Evolutionary conservation across 2,329 filamentous ascomycete species (phyloP), one percentile per base, ranked within the genome.

Genomic region (Fusarium sp.): DNA sequence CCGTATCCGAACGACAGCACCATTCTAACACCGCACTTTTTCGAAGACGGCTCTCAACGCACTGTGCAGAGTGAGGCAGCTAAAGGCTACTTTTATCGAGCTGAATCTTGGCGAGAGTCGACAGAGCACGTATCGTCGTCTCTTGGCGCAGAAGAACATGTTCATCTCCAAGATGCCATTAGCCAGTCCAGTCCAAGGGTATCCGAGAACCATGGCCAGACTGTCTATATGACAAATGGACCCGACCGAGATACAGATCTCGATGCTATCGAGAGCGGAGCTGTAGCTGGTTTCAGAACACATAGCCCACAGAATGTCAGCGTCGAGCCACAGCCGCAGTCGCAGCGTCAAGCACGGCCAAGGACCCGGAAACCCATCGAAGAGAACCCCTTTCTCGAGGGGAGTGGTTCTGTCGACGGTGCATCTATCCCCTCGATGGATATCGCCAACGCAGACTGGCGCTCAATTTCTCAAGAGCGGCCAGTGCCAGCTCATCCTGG

Each of bases 1-100:
- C 71, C 71, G 10, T 74, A 74, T 54, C 73, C 73, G 6, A 54
- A 62, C 11, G n/a, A 68, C 14, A 64, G 57, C 49, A 62, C 61
- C 2, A 70, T 74, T 25, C 68, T 73, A 20, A 62, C 29, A 23
- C 70, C 65, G 6, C 33, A 46, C 2, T 59, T 63, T 55, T 46
- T 51, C 14, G 58, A 66, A 8, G 50, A 70, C 8, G 61, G 54
- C 42, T 34, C 34, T 3, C 59, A 59, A 29, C 57, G 58, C 27
- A 65, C 67, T 31, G 54, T 58, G 25, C 62, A 44, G n/a, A 40
- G 50, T 34, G 16, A 18, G 27, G 42, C 25, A 9, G 31, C 20
- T 6, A 63, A 27, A 25, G 40, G 50, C 49, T 69, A 71, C 49
- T 27, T 50, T 27, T 65, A 70, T 60, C 57, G 62, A 16, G 69